Evolutionary conservation across 2,329 filamentous ascomycete genomes (phyloP), one percentile per base, ranked within the genome.

Genomic region (Penicillium crustosum): DNA sequence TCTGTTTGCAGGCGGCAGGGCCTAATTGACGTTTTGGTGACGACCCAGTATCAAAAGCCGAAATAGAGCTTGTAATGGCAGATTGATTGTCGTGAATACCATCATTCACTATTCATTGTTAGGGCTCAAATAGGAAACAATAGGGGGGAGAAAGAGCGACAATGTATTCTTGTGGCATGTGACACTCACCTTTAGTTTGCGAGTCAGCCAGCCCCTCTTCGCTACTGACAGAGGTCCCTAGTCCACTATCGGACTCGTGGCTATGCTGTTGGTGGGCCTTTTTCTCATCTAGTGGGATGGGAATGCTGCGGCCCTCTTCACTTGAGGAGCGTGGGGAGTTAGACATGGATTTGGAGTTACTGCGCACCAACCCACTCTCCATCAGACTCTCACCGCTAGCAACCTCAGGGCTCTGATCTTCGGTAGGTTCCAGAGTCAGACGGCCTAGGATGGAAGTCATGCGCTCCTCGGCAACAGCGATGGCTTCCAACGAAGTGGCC

Each of bases 161-260:
- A 49, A 57, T 61, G 23, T 1, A 52, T 15, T 35, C 4, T 19
- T n/a, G 21, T 31, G 36, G 12, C 39, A 31, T 45, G 39, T 60
- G 56, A 53, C 45, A 75, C 75, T 62, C 75, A 79, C 64, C 72
- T 74, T 70, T 68, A 48, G 74, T 73, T 64, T 78, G 83, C 63
- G 84, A 81, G 15, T 68, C 66, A 31, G 65, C 51, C 43, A 70
- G 61, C 55, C 78, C 79, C 55, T 77, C 75, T 35, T 79, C 82
- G 48, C 85, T 89, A 60, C 81, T 84, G 68, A 96, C 82, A 42
- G 92, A 96, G 43, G 91, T 89, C 52, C 93, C 93, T 62, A 97
- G 81, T 53, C 91, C 93, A 73, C 92, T 96, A 78, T 97, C 93
- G 17, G 91, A 94, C 58, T 85, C 84, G 76, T 92, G 88, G 69